phyloP scores from a whole-genome alignment of 192 early-diverging fungal genomes.

The Geranomyces michiganensis region DNA sequence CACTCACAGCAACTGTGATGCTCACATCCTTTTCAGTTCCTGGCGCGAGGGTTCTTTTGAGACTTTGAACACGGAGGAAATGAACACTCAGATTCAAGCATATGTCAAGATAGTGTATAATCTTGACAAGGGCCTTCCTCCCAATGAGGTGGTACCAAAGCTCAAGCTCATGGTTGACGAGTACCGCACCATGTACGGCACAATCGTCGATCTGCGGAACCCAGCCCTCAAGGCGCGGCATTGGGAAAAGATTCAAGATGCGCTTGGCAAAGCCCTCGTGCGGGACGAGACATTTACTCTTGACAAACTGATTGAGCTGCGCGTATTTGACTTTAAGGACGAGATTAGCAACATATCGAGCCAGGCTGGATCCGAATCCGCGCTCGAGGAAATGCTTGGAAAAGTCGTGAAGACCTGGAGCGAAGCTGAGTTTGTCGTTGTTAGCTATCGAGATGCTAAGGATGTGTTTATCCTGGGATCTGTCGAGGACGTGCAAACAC shows the following conservation, averaged over 20 bases:
- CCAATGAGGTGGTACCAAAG: constrained; percentile 66
- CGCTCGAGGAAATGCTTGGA: constrained; percentile 63
- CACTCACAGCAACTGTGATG: background rate
- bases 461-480: constrained; percentile 66
- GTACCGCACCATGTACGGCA: constrained; percentile 56
- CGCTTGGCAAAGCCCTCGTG: constrained; percentile 52
- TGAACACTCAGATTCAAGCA: constrained; percentile 53
- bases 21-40: constrained; percentile 23
- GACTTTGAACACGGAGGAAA: constrained; percentile 58
- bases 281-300: constrained; percentile 61
- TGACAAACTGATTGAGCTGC: constrained; percentile 53
- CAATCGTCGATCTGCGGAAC: constrained; percentile 66
- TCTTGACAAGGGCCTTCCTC: constrained; percentile 67
- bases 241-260: constrained; percentile 67
- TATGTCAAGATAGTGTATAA: constrained; percentile 61
- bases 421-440: constrained; percentile 61
- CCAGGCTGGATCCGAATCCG: constrained; percentile 62
- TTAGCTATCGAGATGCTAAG: constrained; percentile 57
- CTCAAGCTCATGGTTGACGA: constrained; percentile 61
- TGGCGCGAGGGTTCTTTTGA: constrained; percentile 58
- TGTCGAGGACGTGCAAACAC: constrained; percentile 64
- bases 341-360: constrained; percentile 59
- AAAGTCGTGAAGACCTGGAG: constrained; percentile 62
- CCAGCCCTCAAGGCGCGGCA: constrained; percentile 62
- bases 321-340: constrained; percentile 63